Evolutionary conservation across 306 rosid species (phyloP), one percentile per base, ranked within the genome.

Genomic region (Cicer bijugum): DNA sequence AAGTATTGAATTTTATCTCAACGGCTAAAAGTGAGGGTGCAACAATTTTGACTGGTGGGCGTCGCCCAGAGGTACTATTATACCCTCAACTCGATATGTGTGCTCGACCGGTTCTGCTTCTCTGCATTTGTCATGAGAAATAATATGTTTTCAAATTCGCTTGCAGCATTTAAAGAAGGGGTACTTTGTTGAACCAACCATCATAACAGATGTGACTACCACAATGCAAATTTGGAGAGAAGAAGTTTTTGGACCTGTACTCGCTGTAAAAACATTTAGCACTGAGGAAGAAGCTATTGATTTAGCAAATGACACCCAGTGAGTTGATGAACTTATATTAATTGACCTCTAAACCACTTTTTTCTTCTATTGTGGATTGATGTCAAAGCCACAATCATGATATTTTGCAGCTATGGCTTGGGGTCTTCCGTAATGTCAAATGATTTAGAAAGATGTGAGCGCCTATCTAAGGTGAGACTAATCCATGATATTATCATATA

Each of bases 191-290:
- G 85, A 91, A 85, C 99, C 99, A 58, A 84, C 97, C 40, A 64
- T 94, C 52, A 85, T 94, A 76, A 82, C 87, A 37, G 86, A 88
- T 68, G 95, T 94, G 70, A 89, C 91, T 40, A 87, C 89, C 70
- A 84, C 91, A 55, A 94, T 94, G 99, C 95, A 94, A 91, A 91
- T 94, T 75, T 94, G 99, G 99, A 89, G 79, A 82, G 97, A 91
- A 79, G 99, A 94, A 86, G 95, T 91, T 37, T 94, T 94, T 57
- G 99, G 97, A 74, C 99, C 99, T 57, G 95, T 91, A 68, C 86
- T 94, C 12, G 84, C 96, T 71, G 96, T 90, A 9, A 94, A 94
- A 85, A 91, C 96, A 75, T 94, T 91, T 79, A 82, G 87, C 73
- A 82, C 94, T 6, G 97, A 94, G 82, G 97, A 91, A 39, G 99